Conservation (phyloP, 305 asterid genomes). For the Fraxinus xanthoxyloides region DNA sequence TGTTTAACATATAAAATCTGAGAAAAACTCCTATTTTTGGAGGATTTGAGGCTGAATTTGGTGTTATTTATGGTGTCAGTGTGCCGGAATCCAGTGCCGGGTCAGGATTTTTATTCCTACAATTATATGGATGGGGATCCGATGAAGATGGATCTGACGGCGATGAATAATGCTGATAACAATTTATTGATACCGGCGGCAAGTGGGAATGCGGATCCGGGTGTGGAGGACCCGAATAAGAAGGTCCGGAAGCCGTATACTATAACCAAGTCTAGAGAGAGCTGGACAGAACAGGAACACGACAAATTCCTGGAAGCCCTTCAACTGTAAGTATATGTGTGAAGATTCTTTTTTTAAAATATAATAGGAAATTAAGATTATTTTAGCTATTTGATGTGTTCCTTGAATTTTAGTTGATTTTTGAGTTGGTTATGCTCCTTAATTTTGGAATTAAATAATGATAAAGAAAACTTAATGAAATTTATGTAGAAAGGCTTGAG, state of each 20-base stretch:
- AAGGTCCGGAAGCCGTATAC: constrained; percentile 89
- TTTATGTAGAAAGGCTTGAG: background rate
- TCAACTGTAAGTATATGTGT: constrained; percentile 55
- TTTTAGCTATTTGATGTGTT: background rate
- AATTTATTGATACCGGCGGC: constrained; percentile 25
- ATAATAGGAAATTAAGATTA: background rate
- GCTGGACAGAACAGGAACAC: constrained; percentile 95
- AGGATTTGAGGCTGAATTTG: background rate
- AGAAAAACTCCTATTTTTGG: background rate
- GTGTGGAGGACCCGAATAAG: constrained; percentile 62
- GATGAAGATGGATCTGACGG: constrained; percentile 36
- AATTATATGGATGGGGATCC: constrained; percentile 42
- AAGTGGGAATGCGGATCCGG: constrained; percentile 35
- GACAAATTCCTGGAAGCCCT: constrained; percentile 88
- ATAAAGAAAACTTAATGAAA: background rate
- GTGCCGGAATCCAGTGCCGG: constrained; percentile 56
- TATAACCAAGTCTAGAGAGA: constrained; percentile 87
- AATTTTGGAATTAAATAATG: background rate
- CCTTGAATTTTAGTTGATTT: background rate
- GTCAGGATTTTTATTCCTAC: constrained; percentile 40
- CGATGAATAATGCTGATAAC: constrained; percentile 1
- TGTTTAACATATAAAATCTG: background rate
- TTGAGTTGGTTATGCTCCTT: background rate
- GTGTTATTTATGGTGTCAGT: constrained; percentile 67
- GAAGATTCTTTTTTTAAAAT: background rate